phyloP scores from a whole-genome alignment of 345 rosid genomes.

The Eucalyptus polybractea region DNA sequence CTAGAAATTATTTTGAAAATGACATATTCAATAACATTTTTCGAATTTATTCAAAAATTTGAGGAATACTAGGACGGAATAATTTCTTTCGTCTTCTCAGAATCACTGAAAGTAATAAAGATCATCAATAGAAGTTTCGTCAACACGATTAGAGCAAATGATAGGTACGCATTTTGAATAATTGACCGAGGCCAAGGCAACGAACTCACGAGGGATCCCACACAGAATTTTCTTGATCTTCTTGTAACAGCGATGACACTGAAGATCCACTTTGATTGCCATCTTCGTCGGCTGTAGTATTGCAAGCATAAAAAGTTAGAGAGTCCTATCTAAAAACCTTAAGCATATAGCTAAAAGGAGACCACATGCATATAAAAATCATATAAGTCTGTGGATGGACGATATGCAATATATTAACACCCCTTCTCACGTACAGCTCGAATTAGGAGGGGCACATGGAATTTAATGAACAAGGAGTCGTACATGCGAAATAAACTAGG shows the following conservation, averaged over 20 bases:
- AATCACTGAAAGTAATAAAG: not conserved
- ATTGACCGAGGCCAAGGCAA: not conserved
- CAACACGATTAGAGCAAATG: not conserved
- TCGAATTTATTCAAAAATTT: not conserved
- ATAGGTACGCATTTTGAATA: not conserved
- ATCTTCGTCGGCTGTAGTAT: not conserved
- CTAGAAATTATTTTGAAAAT: not conserved
- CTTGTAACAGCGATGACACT: not conserved
- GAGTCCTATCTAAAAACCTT: not conserved
- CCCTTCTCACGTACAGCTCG: rapidly evolving
- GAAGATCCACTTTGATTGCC: not conserved
- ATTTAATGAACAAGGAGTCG: not conserved
- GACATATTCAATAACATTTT: not conserved
- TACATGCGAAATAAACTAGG: not conserved
- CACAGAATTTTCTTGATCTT: not conserved
- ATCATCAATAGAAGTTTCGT: not conserved
- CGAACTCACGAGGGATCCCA: not conserved
- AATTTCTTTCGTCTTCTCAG: not conserved
- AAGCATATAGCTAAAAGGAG: not conserved
- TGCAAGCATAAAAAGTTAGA: not conserved
- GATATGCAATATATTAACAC: not conserved
- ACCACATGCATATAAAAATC: not conserved
- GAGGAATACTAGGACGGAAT: not conserved
- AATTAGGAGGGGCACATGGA: not conserved
- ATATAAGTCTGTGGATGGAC: not conserved